Base-by-base conservation (phyloP, 148 eudicot species). In the Pouteria glomerata region DNA sequence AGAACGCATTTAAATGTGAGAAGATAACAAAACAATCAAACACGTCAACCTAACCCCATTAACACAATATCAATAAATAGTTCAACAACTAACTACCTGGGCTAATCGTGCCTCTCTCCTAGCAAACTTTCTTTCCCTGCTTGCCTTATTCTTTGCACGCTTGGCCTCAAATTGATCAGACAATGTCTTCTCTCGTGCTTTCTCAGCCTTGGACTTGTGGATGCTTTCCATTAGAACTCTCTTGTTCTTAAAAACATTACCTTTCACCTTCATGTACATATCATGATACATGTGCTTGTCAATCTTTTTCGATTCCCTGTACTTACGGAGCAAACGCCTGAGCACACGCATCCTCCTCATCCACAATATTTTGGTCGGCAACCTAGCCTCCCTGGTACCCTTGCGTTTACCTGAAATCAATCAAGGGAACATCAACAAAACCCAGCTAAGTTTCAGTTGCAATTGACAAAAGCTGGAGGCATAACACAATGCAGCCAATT, bases 211-310 rank as follows among this genome's bases (percentile, higher is more conserved):
- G 4, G 92, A 79, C 75, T 90, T 90, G 86, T 90, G 96, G 63
- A 90, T 90, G 65, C 92, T 90, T 72, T 90, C 96, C 96, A 90
- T 90, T 30, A 90, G 72, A 15, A 90, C 96, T 31, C 96, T 75
- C 85, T 90, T 90, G 79, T 90, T 90, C 79, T 90, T 90, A 73
- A 88, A 90, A 52, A 90, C 96, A 68, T 90, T 90, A 84, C 96
- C 96, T 84, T 90, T 90, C 33, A 90, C 96, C 78, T 82, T 90
- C 92, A 88, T 86, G 90, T 90, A 90, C 96, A 90, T 90, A 65
- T 90, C 96, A 59, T 90, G 96, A 77, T 88, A 90, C 96, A 90
- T 90, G 75, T 90, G 96, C 79, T 90, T 90, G 87, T 90, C 96
- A 45, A 90, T 90, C 83, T 90, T 90, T 90, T 90, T 90, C 15